phyloP scores from a whole-genome alignment of 805 yeast genomes.

The Gaillardinia entomophila region DNA sequence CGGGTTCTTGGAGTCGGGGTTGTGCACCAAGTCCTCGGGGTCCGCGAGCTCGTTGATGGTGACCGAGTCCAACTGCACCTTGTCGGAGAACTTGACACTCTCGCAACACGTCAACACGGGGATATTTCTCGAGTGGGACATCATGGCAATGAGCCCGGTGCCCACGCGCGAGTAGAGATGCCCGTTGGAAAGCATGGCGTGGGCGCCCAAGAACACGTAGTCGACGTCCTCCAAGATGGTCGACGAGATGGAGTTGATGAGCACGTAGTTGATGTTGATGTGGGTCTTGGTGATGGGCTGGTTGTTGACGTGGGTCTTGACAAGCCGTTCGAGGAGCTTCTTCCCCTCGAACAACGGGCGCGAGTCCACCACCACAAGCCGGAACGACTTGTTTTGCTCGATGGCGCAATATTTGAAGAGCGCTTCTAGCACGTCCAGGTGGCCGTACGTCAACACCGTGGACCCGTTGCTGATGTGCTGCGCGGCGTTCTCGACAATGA shows the following conservation, averaged over 20 bases:
- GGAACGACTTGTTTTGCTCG: slow-evolving; percentile 58
- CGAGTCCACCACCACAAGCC: slow-evolving; percentile 84
- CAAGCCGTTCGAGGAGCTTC: slow-evolving; percentile 59
- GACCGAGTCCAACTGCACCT: slow-evolving; percentile 94
- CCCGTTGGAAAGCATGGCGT: slow-evolving; percentile 94
- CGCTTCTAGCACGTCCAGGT: slow-evolving; percentile 75
- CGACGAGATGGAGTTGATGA: slow-evolving; percentile 68
- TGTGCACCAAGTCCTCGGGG: slow-evolving; percentile 58
- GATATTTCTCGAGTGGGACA: slow-evolving; percentile 78
- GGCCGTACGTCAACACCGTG: slow-evolving; percentile 82
- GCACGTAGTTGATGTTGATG: slow-evolving; percentile 69
- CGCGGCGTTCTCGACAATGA: slow-evolving; percentile 77
- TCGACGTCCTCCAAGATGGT: slow-evolving; percentile 83
- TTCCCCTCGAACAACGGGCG: slow-evolving; percentile 94
- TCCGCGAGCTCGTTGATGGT: slow-evolving; percentile 89
- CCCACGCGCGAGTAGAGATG: slow-evolving; percentile 91
- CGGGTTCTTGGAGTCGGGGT: slow-evolving; percentile 44
- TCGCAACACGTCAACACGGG: slow-evolving; percentile 97
- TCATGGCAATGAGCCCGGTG: slow-evolving; percentile 88
- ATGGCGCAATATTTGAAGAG: slow-evolving; percentile 63
- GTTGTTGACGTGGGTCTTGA: slow-evolving; percentile 28
- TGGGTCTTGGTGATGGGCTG: slow-evolving; percentile 42
- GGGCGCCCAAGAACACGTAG: slow-evolving; percentile 91
- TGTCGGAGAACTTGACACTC: slow-evolving; percentile 86
- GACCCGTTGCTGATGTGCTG: slow-evolving; percentile 69